Evolutionary conservation across 768 basidiomycete species (phyloP).

Genomic region (Mycena galericulata): DNA sequence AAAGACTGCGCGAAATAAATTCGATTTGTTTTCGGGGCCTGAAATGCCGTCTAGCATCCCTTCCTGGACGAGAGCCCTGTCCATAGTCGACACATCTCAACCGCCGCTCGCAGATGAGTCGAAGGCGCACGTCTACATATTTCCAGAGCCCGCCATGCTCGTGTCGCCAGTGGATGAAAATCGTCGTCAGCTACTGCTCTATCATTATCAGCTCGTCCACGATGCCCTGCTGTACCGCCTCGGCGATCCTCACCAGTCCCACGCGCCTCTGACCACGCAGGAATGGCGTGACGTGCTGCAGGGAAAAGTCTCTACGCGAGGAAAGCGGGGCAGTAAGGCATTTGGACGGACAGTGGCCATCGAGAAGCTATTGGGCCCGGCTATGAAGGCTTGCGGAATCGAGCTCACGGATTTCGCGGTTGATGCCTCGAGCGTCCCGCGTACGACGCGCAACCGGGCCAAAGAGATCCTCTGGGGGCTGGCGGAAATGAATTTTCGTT

Average conservation of each 20-base stretch:
- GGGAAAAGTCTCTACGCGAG: background rate
- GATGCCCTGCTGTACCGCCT: background rate
- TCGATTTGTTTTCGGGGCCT: background rate
- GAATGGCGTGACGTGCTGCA: background rate
- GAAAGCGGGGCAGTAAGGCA: background rate
- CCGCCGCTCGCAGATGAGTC: background rate
- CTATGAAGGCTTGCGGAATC: background rate
- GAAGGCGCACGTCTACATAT: background rate
- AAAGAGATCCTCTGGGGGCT: constrained; percentile 1
- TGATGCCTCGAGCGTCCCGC: background rate
- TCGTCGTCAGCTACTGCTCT: background rate
- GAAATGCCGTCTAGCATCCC: background rate
- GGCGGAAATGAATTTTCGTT: constrained; percentile 5
- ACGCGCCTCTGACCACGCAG: background rate
- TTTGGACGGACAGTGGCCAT: background rate
- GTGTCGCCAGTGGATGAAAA: background rate
- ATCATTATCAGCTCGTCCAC: background rate
- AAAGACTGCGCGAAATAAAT: background rate
- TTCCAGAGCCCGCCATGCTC: constrained; percentile 4
- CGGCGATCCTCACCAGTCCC: no score
- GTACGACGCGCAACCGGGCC: background rate
- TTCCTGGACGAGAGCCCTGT: background rate
- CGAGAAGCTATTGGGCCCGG: background rate
- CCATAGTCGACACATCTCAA: background rate
- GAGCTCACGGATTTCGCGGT: background rate